These are phyloP conservation scores for Phaffia australis DNA, from an alignment of 768 basidiomycete genomes.

Conservation along the genomic window DNA sequence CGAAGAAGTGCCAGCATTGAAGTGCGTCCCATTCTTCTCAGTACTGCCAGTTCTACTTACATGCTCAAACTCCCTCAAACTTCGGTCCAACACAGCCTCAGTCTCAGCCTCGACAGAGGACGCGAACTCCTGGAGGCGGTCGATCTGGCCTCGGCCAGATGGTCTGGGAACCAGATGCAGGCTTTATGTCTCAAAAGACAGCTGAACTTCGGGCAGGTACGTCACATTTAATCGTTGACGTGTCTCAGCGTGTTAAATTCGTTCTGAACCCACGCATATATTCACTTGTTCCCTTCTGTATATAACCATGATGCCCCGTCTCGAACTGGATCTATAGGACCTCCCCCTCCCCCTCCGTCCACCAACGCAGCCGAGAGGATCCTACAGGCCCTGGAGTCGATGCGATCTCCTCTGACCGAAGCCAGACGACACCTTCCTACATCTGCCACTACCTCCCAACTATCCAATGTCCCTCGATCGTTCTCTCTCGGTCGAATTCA, in stretches of 20 bases:
- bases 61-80: background rate
- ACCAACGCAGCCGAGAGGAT: constrained; percentile 9
- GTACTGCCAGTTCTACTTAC: background rate
- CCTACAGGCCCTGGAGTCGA: constrained; percentile 6
- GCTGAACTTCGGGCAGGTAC: constrained; percentile 12
- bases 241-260: too few species aligned
- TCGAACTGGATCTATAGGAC: background rate
- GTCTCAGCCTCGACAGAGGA: constrained; percentile 1
- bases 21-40: background rate
- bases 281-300: background rate
- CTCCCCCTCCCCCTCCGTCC: background rate
- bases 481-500: constrained; percentile 13
- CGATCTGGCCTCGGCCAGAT: constrained; percentile 1
- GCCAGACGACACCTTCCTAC: constrained; percentile 7
- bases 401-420: constrained; percentile 10
- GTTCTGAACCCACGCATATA: background rate
- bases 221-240: background rate
- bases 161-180: constrained; percentile 15
- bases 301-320: too few species aligned
- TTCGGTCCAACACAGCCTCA: background rate
- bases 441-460: background rate
- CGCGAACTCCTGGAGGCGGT: constrained; percentile 4
- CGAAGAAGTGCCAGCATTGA: constrained; percentile 1
- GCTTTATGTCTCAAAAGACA: constrained; percentile 7
- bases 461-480: background rate